phyloP scores from a whole-genome alignment of 78 protist species.

The Emiliania huxleyi region DNA sequence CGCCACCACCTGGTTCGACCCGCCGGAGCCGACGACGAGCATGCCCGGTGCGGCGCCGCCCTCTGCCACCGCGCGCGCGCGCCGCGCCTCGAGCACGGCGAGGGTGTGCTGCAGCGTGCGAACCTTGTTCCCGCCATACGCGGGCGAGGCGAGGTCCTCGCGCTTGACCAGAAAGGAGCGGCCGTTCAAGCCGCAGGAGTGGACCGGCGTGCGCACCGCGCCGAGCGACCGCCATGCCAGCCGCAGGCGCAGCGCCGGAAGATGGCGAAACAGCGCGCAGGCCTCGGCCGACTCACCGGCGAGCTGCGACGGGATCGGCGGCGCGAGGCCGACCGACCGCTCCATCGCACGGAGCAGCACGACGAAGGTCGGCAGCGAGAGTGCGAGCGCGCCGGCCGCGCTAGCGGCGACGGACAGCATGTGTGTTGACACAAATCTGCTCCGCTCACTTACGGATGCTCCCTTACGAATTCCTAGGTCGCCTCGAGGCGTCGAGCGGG shows the following conservation, averaged over 20 bases:
- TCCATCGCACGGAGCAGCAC: neutral
- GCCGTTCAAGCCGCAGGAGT: neutral
- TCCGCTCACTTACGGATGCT: too few species aligned
- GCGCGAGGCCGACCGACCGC: neutral
- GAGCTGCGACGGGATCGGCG: neutral
- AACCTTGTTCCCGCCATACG: slow-evolving; percentile 30
- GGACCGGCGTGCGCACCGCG: neutral
- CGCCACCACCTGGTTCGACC: slow-evolving; percentile 19
- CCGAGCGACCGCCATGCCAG: slow-evolving; percentile 26
- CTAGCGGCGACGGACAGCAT: neutral
- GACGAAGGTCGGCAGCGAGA: neutral
- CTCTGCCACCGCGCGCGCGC: neutral
- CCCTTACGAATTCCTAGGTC: too few species aligned
- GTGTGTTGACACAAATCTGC: too few species aligned
- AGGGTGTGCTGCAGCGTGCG: slow-evolving; percentile 24
- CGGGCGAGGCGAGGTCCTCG: neutral
- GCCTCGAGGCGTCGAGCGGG: too few species aligned
- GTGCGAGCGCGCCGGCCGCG: neutral
- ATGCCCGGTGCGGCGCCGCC: neutral
- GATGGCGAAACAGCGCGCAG: neutral
- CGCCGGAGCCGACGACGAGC: slow-evolving; percentile 14
- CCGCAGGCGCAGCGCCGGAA: neutral
- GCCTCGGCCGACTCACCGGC: neutral
- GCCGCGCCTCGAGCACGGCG: slow-evolving; percentile 1
- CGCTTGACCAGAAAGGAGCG: slow-evolving; percentile 1